Evolutionary conservation across 352 stramenopile species (phyloP), one percentile per base, ranked within the genome.

Genomic region (Phytophthora fragariaefolia): DNA sequence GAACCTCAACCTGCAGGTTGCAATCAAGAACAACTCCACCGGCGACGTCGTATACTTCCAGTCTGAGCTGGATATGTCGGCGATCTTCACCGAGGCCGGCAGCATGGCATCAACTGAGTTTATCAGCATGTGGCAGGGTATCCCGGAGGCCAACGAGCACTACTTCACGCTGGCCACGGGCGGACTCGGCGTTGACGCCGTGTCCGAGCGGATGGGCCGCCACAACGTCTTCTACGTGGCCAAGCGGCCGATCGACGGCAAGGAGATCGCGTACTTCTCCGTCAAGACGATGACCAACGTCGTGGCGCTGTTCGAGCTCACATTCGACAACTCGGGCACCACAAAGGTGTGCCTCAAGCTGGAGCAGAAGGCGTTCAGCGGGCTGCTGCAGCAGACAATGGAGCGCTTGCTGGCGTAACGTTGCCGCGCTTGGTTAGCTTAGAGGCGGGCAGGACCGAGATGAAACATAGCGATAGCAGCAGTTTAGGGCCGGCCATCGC

Each of bases 11-110:
- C 76, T 99, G 10, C 97, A 99, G 73, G 90, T 98, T 51, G 97
- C 97, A 8, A 96, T 99, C 75, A 99, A 99, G 82, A 99, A 99
- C 77, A 93, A 98, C 71, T 87, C 87, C 30, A 97, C 82, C 32
- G 85, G 89, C 24, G 89, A 91, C 17, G 96, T 99, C 13, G 87
- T 99, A 60, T 99, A 99, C 78, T 98, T 98, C 84, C 95, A 97
- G 56, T 90, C 90, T 0, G 96, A 98, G 38, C 76, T 98, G 57
- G 91, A 97, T 36, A 71, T 99, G 26, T 84, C 91, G 38, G 87
- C 87, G 13, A 74, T 99, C 46, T 98, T 98, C 56, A 83, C 85
- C 7, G 71, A 93, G 27, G 78, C 82, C 15, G 96, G 95, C 17
- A 80, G 80, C 2, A 85, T 99, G 69, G 96, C 98, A 47, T 93